Conservation (phyloP, 2,329 filamentous ascomycete species). For the Pseudocercospora musae region DNA sequence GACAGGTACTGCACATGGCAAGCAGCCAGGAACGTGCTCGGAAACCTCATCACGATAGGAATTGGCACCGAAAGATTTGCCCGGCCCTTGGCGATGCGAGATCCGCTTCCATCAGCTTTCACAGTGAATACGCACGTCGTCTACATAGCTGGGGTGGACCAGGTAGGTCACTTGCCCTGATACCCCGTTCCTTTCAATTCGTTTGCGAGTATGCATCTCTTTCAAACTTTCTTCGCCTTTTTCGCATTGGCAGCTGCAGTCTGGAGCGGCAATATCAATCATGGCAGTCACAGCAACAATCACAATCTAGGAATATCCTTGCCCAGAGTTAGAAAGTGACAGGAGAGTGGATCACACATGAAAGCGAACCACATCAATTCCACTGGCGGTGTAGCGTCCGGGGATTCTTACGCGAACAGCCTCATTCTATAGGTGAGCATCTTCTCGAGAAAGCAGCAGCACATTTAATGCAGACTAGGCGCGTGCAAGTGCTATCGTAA, state of each 20-base stretch:
- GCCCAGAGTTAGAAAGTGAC: constrained; percentile 57
- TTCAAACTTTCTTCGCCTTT: constrained; percentile 3
- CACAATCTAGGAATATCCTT: constrained; percentile 63
- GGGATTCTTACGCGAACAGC: constrained; percentile 44
- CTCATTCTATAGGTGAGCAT: constrained; percentile 38
- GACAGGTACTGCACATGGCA: neutral
- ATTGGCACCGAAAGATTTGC: neutral
- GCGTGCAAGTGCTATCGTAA: constrained; percentile 21
- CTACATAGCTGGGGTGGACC: constrained; percentile 4
- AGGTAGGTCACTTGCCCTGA: neutral
- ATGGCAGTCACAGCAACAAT: constrained; percentile 61
- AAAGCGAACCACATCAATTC: constrained; percentile 54
- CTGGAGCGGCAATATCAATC: constrained; percentile 58
- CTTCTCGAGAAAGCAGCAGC: neutral
- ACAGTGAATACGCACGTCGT: neutral
- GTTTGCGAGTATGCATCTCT: neutral
- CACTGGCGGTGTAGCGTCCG: constrained; percentile 52
- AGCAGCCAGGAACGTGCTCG: constrained; percentile 13
- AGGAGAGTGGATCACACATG: constrained; percentile 41
- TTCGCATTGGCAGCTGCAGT: constrained; percentile 15
- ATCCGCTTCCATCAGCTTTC: neutral
- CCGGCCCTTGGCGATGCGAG: constrained; percentile 1
- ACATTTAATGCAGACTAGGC: constrained; percentile 23
- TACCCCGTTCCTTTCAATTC: neutral
- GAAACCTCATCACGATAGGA: constrained; percentile 8